These are phyloP conservation scores for Fusarium brachygibbosum DNA, from an alignment of 2,329 filamentous ascomycete species.

Conservation along the genomic window DNA sequence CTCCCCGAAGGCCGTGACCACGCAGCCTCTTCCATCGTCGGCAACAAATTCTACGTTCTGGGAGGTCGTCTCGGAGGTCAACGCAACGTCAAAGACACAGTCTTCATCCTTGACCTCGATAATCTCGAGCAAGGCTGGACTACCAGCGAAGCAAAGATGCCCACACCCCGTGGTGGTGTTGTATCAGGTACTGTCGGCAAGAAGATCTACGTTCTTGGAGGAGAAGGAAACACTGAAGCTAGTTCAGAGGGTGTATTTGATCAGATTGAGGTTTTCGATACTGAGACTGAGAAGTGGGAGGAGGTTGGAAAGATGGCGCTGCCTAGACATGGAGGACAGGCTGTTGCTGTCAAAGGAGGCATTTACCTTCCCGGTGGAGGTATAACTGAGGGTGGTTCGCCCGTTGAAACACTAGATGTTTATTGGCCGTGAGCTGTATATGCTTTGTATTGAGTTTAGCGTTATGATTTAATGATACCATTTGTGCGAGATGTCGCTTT, in stretches of 20 bases:
- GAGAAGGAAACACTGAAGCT: constrained; percentile 52
- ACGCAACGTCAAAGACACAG: constrained; percentile 52
- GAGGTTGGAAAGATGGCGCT: constrained; percentile 47
- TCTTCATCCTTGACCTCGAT: constrained; percentile 53
- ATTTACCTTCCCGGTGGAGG: constrained; percentile 56
- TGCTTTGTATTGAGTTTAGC: not conserved
- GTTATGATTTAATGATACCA: constrained; percentile 7
- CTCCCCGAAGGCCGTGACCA: constrained; percentile 56
- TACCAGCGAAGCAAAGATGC: constrained; percentile 51
- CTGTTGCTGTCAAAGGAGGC: constrained; percentile 44
- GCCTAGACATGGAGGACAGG: constrained; percentile 54
- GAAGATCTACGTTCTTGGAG: constrained; percentile 55
- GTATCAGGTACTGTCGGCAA: constrained; percentile 48
- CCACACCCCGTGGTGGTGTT: constrained; percentile 54
- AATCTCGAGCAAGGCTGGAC: constrained; percentile 48
- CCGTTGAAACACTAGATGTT: constrained; percentile 32
- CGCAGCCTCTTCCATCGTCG: constrained; percentile 50
- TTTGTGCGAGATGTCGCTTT: not conserved
- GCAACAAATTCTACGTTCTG: constrained; percentile 53
- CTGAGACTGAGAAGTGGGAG: constrained; percentile 47
- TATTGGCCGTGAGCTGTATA: constrained; percentile 22
- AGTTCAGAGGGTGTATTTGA: constrained; percentile 46
- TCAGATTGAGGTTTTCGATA: constrained; percentile 52
- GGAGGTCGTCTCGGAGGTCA: constrained; percentile 53
- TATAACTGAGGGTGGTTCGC: constrained; percentile 33